phyloP scores from a whole-genome alignment of 176 grass and related monocot genomes.

The Cenchrus fungigraminus region DNA sequence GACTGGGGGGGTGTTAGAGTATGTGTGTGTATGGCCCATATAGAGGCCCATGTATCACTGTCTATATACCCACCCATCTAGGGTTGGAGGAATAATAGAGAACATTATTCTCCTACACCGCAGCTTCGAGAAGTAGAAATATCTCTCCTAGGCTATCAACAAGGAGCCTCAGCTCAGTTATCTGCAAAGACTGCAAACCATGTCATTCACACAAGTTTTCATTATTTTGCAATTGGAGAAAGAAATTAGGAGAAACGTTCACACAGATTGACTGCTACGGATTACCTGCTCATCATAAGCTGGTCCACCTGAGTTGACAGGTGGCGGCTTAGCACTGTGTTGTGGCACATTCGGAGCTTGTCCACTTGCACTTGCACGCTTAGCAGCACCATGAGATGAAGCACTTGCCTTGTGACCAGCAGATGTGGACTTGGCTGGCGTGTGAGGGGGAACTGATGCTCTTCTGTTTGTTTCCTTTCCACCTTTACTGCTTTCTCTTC shows the following conservation, averaged over 20 bases:
- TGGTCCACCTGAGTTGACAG: constrained; percentile 47
- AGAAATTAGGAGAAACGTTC: not conserved
- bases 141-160: constrained; percentile 95
- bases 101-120: not conserved
- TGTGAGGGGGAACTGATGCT: constrained; percentile 58
- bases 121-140: constrained; percentile 95
- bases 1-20: no score
- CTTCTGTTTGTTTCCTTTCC: constrained; percentile 93
- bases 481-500: constrained; percentile 86
- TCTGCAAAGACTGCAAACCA: constrained; percentile 84
- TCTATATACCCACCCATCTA: no score
- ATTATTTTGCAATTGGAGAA: not conserved
- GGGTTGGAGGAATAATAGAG: no score
- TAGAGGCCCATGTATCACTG: no score
- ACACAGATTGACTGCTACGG: not conserved
- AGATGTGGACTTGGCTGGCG: constrained; percentile 50
- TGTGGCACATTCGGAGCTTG: constrained; percentile 52
- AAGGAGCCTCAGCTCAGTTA: constrained; percentile 83
- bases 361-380: constrained; percentile 35
- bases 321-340: constrained; percentile 49
- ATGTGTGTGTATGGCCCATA: no score
- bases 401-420: constrained; percentile 55
- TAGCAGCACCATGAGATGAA: constrained; percentile 44
- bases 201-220: not conserved
- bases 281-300: constrained; percentile 79